phyloP scores from a whole-genome alignment of 2,329 filamentous ascomycete species.

The Endocalyx cinctus region DNA sequence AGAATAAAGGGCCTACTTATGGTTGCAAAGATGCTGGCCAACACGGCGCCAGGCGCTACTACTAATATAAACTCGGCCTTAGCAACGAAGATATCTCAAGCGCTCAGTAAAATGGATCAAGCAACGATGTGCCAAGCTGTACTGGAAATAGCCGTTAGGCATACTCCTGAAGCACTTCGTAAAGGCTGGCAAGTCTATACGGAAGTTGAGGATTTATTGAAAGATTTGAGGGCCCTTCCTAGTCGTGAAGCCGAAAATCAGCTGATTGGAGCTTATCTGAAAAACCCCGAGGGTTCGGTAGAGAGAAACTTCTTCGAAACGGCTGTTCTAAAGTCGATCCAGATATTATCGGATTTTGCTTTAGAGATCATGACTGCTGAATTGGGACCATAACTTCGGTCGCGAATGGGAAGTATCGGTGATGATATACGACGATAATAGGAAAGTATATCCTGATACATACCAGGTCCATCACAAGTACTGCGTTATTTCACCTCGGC shows the following conservation, averaged over 20 bases:
- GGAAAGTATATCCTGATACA: no score
- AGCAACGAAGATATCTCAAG: conserved; percentile 15
- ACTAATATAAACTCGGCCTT: conserved; percentile 10
- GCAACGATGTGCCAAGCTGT: conserved; percentile 50
- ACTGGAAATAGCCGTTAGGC: conserved; percentile 41
- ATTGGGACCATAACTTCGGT: conserved; percentile 27
- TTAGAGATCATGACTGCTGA: conserved; percentile 37
- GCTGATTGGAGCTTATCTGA: conserved; percentile 40
- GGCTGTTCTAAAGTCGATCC: conserved; percentile 44
- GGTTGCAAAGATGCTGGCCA: conserved; percentile 47
- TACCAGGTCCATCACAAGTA: no score
- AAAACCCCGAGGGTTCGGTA: conserved; percentile 33
- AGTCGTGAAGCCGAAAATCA: conserved; percentile 41
- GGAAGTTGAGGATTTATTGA: conserved; percentile 42
- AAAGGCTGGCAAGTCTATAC: conserved; percentile 41
- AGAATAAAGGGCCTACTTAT: conserved; percentile 48
- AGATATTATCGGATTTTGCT: conserved; percentile 42
- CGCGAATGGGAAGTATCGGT: no score
- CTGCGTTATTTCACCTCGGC: no score
- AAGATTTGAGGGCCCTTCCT: conserved; percentile 41
- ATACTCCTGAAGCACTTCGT: conserved; percentile 37
- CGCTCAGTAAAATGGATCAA: conserved; percentile 43
- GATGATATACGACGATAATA: no score
- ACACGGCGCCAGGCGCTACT: conserved; percentile 37
- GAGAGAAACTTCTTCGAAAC: conserved; percentile 44